Evolutionary conservation across 768 basidiomycete genomes (phyloP).

Genomic region (Chalciporus sphaerocephalus): DNA sequence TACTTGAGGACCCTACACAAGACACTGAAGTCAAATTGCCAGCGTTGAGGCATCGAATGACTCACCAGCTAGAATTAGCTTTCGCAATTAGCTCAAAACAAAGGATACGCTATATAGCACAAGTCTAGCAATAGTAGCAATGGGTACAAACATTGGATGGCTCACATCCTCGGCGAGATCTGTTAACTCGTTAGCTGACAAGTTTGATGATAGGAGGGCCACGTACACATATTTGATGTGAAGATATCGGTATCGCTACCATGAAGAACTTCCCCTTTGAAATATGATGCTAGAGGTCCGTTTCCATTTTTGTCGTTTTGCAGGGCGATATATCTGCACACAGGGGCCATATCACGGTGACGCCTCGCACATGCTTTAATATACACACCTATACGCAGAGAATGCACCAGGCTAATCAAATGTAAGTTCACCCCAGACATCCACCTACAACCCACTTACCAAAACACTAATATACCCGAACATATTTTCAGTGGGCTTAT

Average conservation of each 20-base stretch:
- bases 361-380: not conserved
- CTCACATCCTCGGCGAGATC: conserved; percentile 87
- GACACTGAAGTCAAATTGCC: conserved; percentile 4
- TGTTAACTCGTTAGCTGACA: conserved; percentile 28
- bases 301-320: conserved; percentile 78
- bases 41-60: conserved; percentile 6
- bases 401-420: conserved; percentile 79
- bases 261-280: conserved; percentile 88
- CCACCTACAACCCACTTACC: conserved; percentile 37
- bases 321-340: conserved; percentile 70
- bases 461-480: conserved; percentile 97
- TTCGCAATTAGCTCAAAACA: conserved; percentile 80
- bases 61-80: conserved; percentile 71
- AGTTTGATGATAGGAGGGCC: not conserved
- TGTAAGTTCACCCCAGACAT: conserved; percentile 9
- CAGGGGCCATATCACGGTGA: conserved; percentile 1
- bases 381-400: conserved; percentile 70
- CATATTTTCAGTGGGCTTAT: conserved; percentile 83
- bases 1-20: conserved; percentile 86
- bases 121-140: not conserved
- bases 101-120: conserved; percentile 61
- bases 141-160: conserved; percentile 1
- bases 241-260: conserved; percentile 88
- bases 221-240: conserved; percentile 93
- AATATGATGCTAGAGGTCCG: conserved; percentile 93